Evolutionary conservation across 2,329 filamentous ascomycete species (phyloP).

Genomic region (Chaetoscypha palmicola): DNA sequence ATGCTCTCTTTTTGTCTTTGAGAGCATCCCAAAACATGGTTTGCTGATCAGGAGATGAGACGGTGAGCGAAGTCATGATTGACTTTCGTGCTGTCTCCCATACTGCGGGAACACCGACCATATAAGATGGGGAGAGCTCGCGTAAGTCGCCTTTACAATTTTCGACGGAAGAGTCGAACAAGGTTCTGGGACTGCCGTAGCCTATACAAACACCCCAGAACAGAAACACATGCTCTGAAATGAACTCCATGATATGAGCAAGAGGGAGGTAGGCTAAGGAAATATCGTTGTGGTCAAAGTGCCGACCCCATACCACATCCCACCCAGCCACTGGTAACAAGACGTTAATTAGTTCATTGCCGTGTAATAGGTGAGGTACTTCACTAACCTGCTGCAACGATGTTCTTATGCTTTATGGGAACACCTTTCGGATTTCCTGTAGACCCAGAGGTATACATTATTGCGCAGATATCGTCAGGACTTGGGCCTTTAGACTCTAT

Average conservation of each 20-base stretch:
- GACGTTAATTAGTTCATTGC: neutral
- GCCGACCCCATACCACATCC: conserved; percentile 65
- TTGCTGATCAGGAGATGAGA: neutral
- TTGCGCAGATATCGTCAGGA: conserved; percentile 72
- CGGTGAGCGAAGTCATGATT: neutral
- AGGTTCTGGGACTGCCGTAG: conserved; percentile 82
- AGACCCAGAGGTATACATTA: conserved; percentile 82
- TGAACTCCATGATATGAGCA: conserved; percentile 92
- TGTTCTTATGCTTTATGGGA: conserved; percentile 72
- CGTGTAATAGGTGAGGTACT: neutral
- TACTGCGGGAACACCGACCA: conserved; percentile 90
- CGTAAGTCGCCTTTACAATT: conserved; percentile 92
- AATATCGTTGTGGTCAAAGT: conserved; percentile 68
- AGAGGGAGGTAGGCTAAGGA: conserved; percentile 88
- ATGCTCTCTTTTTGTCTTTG: conserved; percentile 2
- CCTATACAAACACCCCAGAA: conserved; percentile 88
- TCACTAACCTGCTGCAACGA: conserved; percentile 66
- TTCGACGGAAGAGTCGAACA: conserved; percentile 76
- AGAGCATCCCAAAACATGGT: conserved; percentile 1
- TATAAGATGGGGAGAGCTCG: conserved; percentile 78
- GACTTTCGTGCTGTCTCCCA: conserved; percentile 93
- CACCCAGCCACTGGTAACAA: conserved; percentile 63
- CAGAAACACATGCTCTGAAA: conserved; percentile 83
- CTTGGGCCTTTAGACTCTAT: conserved; percentile 65
- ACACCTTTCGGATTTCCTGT: conserved; percentile 88